Conservation (phyloP, 768 basidiomycete genomes). For the Naganishia friedmannii region DNA sequence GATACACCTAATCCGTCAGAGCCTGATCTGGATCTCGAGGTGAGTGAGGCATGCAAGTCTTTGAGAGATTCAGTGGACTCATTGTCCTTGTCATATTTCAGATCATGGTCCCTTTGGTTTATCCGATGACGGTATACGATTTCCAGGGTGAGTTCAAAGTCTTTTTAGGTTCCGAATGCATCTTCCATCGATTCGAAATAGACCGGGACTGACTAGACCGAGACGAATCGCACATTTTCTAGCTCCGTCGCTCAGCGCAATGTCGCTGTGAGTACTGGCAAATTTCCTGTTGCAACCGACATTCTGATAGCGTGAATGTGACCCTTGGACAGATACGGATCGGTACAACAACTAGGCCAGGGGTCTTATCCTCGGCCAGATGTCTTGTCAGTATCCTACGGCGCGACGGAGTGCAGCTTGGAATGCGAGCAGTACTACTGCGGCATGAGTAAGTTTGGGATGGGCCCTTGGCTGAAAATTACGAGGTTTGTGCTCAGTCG, state of each 20-base stretch:
- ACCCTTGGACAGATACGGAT: background rate
- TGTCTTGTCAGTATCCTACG: slow-evolving; percentile 7
- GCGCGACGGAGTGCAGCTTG: slow-evolving; percentile 11
- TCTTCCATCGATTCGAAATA: background rate
- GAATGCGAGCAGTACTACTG: slow-evolving; percentile 15
- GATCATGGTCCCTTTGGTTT: slow-evolving; percentile 20
- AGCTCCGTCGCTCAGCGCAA: slow-evolving; percentile 20
- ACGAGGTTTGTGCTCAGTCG: no score
- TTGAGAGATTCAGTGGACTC: no score
- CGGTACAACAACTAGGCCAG: background rate
- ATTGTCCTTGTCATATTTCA: background rate
- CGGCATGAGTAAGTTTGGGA: background rate
- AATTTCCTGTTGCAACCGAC: background rate
- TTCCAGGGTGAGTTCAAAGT: background rate
- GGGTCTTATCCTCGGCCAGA: slow-evolving; percentile 7
- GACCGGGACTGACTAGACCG: background rate
- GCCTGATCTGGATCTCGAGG: slow-evolving; percentile 23
- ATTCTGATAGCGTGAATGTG: no score
- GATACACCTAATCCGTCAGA: slow-evolving; percentile 7
- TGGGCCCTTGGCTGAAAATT: no score
- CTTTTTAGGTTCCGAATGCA: no score
- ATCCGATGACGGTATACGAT: slow-evolving; percentile 19
- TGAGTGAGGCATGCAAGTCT: background rate
- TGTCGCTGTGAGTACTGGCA: slow-evolving; percentile 1
- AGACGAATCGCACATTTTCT: background rate